These are phyloP conservation scores for Rhizopogon vulgaris DNA, from an alignment of 768 basidiomycete genomes.

Conservation along the genomic window DNA sequence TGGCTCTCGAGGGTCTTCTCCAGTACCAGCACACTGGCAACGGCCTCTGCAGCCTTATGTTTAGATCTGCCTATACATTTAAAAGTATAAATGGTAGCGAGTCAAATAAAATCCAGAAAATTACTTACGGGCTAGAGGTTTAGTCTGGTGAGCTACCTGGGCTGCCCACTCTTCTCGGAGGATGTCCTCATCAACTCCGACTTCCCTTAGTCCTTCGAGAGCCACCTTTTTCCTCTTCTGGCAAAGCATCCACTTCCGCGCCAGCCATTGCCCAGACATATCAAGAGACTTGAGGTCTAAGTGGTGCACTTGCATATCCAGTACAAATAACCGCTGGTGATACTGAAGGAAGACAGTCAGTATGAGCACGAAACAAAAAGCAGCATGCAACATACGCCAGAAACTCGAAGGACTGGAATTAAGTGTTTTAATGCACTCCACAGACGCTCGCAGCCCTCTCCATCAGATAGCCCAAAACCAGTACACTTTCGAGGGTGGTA, in stretches of 20 bases:
- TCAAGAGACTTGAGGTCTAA: constrained; percentile 5
- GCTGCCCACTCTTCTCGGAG: constrained; percentile 11
- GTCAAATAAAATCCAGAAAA: neutral
- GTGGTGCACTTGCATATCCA: constrained; percentile 21
- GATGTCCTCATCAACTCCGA: neutral
- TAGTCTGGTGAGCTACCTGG: constrained; percentile 17
- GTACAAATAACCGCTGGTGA: constrained; percentile 19
- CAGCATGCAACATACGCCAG: constrained; percentile 11
- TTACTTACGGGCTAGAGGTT: constrained; percentile 2
- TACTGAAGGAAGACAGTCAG: constrained; percentile 10
- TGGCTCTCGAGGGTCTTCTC: neutral
- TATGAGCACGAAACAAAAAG: constrained; percentile 2
- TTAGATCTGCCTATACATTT: neutral
- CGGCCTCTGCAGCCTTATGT: neutral
- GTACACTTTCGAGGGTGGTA: constrained; percentile 27
- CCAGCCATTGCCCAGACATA: constrained; percentile 11
- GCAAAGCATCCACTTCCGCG: neutral
- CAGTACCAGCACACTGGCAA: neutral
- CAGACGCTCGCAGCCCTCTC: constrained; percentile 32
- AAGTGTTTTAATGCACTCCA: constrained; percentile 16
- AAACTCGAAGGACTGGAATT: constrained; percentile 11
- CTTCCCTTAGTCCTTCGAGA: neutral
- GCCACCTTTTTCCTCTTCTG: constrained; percentile 1
- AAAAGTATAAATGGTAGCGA: neutral
- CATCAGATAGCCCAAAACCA: constrained; percentile 29